Evolutionary conservation across 2,329 filamentous ascomycete species (phyloP).

Genomic region (Fusarium nematophilum): DNA sequence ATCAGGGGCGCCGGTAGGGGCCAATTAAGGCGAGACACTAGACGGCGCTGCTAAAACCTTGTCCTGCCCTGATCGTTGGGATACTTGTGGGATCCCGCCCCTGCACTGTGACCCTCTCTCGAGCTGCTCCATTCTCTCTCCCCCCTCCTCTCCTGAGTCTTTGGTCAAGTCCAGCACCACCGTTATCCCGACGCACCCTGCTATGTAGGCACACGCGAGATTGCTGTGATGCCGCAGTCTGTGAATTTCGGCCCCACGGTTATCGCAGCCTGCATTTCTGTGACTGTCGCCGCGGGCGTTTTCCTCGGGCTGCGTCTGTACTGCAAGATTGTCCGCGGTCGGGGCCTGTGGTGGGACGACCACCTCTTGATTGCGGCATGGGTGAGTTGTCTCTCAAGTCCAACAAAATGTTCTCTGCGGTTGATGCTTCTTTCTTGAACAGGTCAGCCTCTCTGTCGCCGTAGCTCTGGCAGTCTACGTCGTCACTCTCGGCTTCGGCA

Average conservation of each 20-base stretch:
- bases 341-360: conserved; percentile 1
- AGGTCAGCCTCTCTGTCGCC: neutral
- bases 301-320: neutral
- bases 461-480: neutral
- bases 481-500: neutral
- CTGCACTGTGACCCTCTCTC: too few relatives aligned
- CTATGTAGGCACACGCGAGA: too few relatives aligned
- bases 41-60: too few relatives aligned
- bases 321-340: neutral
- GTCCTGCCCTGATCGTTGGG: too few relatives aligned
- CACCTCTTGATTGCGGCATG: neutral
- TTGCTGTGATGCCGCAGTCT: conserved; percentile 1
- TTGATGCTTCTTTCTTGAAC: neutral
- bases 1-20: too few relatives aligned
- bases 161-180: too few relatives aligned
- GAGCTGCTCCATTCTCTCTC: too few relatives aligned
- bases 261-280: neutral
- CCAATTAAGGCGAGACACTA: too few relatives aligned
- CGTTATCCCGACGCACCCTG: too few relatives aligned
- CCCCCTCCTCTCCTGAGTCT: too few relatives aligned
- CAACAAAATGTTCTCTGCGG: too few relatives aligned
- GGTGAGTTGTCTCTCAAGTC: neutral
- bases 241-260: neutral
- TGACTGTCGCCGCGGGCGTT: neutral
- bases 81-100: too few relatives aligned